phyloP scores from a whole-genome alignment of 345 rosid species.

The Triadica sebifera region DNA sequence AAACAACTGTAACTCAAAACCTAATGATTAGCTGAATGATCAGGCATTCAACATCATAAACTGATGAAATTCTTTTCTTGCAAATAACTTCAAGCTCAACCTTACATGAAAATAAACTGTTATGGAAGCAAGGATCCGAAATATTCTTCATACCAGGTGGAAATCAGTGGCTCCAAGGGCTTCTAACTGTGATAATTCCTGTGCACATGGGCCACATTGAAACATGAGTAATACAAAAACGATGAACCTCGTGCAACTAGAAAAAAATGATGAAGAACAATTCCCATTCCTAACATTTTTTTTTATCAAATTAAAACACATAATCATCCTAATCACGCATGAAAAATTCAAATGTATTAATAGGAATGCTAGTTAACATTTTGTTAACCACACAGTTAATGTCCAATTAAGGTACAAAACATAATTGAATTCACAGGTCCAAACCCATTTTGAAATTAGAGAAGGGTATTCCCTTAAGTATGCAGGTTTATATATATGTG shows the following conservation, averaged over 20 bases:
- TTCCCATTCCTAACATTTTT: neutral
- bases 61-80: neutral
- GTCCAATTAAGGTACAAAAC: constrained; percentile 1
- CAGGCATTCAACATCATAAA: neutral
- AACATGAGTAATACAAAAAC: constrained; percentile 8
- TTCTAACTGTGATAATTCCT: constrained; percentile 69
- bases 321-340: neutral
- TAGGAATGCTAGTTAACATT: neutral
- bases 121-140: neutral
- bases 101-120: neutral
- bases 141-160: constrained; percentile 54
- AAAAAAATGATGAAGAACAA: neutral
- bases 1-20: neutral
- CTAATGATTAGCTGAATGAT: neutral
- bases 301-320: neutral
- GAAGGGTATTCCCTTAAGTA: no score
- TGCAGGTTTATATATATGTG: neutral
- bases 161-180: constrained; percentile 66
- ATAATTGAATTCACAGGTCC: neutral
- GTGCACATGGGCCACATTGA: constrained; percentile 19
- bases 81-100: neutral
- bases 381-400: neutral
- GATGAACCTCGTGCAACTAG: neutral
- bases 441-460: no score
- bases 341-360: neutral